Percentiles rank a stretch among this genome's conserved stretches.
Conservation (phyloP, 2,329 filamentous ascomycete genomes). For the Fusarium chaquense region DNA sequence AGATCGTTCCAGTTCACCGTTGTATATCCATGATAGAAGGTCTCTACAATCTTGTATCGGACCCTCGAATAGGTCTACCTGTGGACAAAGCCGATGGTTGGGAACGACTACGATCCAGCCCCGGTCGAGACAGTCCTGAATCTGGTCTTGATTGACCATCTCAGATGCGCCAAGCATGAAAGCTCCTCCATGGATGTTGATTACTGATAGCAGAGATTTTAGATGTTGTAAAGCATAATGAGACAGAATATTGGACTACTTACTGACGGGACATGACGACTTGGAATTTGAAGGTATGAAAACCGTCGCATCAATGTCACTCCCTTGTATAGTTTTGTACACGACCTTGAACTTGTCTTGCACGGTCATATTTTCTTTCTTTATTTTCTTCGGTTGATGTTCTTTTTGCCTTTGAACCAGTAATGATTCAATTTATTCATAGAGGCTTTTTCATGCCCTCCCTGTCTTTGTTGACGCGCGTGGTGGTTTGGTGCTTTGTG, state of each 20-base stretch:
- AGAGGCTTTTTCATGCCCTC: too few relatives aligned
- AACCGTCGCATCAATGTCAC: conserved; percentile 1
- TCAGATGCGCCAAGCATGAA: conserved; percentile 21
- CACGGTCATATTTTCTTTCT: not conserved
- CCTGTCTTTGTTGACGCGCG: too few relatives aligned
- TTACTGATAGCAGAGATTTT: not conserved
- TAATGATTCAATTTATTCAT: rapidly evolving
- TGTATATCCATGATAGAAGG: not conserved
- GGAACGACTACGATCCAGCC: conserved; percentile 8
- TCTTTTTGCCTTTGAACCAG: not conserved
- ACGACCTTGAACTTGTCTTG: not conserved
- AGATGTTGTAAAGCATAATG: rapidly evolving
- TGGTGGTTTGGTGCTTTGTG: not conserved
- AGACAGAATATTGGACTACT: not conserved
- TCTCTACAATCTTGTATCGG: conserved; percentile 19
- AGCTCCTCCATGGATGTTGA: conserved; percentile 18
- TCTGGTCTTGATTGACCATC: conserved; percentile 21
- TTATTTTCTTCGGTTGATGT: rapidly evolving
- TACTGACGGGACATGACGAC: not conserved
- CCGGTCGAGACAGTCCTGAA: not conserved
- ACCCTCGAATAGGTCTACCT: not conserved
- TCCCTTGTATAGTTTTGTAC: conserved; percentile 6
- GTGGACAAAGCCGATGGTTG: conserved; percentile 14
- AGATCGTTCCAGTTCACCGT: not conserved
- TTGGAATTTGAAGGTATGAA: not conserved